Conservation (phyloP, 192 early-diverging fungal genomes). For the Jimgerdemannia flammicorona region DNA sequence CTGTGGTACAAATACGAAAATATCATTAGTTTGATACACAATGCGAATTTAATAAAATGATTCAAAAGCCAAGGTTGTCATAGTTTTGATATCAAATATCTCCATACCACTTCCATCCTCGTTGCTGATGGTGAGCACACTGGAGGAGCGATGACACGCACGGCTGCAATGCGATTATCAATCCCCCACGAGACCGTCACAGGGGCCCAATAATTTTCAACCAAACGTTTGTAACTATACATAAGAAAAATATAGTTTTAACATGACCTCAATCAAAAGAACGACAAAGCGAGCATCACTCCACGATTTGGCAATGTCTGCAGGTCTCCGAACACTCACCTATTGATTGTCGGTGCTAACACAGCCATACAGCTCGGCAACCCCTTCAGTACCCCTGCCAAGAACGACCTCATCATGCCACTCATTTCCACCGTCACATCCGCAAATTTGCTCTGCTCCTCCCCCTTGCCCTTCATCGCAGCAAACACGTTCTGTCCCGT, state of each 20-base stretch:
- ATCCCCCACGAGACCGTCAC: conserved; percentile 78
- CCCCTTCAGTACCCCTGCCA: conserved; percentile 52
- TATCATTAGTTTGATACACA: neutral
- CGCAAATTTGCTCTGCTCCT: conserved; percentile 7
- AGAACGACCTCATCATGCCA: conserved; percentile 47
- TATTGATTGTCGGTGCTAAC: conserved; percentile 77
- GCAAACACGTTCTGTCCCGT: conserved; percentile 54
- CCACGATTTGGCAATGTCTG: neutral
- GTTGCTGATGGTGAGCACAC: conserved; percentile 60
- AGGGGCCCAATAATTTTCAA: conserved; percentile 84
- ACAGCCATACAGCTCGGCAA: conserved; percentile 69
- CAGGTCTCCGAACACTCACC: conserved; percentile 17
- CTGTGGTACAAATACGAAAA: conserved; percentile 15
- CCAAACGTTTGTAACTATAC: conserved; percentile 71
- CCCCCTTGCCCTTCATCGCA: conserved; percentile 5
- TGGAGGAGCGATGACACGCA: conserved; percentile 74
- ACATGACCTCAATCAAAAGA: neutral
- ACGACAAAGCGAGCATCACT: neutral
- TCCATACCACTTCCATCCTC: conserved; percentile 62
- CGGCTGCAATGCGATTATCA: conserved; percentile 65
- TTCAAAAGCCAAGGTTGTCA: neutral
- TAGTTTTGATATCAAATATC: neutral
- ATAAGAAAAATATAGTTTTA: neutral
- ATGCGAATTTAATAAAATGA: neutral
- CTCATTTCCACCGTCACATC: conserved; percentile 43